Evolutionary conservation across 192 early-diverging fungal genomes (phyloP).

Genomic region (Umbelopsis ramanniana): DNA sequence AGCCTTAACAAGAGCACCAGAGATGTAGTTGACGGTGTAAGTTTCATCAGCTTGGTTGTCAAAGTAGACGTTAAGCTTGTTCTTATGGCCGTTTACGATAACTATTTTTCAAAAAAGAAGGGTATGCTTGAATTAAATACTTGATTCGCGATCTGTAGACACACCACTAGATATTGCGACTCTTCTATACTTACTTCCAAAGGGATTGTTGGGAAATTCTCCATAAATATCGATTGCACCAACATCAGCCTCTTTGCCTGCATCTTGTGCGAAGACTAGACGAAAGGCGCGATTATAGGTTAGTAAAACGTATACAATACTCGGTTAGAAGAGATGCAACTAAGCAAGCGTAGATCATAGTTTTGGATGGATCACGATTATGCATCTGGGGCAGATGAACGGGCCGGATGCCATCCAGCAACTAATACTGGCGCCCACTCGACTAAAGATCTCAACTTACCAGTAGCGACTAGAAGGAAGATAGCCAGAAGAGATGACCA

Average conservation of each 20-base stretch:
- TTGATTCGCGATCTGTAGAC: background rate
- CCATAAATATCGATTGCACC: slow-evolving; percentile 22
- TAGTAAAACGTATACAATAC: background rate
- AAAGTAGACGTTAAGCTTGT: slow-evolving; percentile 41
- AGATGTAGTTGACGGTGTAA: slow-evolving; percentile 37
- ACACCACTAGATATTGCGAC: background rate
- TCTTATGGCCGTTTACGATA: slow-evolving; percentile 50
- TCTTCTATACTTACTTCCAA: slow-evolving; percentile 39
- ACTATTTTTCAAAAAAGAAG: slow-evolving; percentile 24
- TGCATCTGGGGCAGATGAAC: background rate
- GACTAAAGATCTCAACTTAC: background rate
- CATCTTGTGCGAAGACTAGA: slow-evolving; percentile 17
- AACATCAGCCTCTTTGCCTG: background rate
- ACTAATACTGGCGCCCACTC: background rate
- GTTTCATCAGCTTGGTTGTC: slow-evolving; percentile 42
- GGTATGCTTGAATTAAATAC: background rate
- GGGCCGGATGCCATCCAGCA: background rate
- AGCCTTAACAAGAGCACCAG: slow-evolving; percentile 35
- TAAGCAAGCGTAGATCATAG: too few species aligned
- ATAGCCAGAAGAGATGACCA: slow-evolving; percentile 16
- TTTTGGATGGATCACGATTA: background rate
- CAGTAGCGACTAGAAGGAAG: slow-evolving; percentile 2
- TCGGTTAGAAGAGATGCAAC: too few species aligned
- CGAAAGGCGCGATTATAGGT: background rate
- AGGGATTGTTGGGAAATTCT: slow-evolving; percentile 47